Evolutionary conservation across 306 rosid species (phyloP), one percentile per base, ranked within the genome.

Genomic region (Leucaena leucocephala): DNA sequence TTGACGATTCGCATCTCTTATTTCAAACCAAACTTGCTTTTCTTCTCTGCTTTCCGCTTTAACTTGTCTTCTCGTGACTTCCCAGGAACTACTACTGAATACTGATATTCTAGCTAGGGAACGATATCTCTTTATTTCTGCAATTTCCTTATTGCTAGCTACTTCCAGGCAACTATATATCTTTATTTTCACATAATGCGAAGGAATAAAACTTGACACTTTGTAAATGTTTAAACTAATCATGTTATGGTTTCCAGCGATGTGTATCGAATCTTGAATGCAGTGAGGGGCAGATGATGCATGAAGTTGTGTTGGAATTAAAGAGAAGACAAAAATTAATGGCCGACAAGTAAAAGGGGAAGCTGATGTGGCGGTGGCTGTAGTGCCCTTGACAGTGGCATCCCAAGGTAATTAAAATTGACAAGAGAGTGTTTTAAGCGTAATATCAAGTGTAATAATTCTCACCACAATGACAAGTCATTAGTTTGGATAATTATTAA

Each of bases 321-420:
- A 67, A 8, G 36, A 46, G 39, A 42, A 78, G 67, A 57, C 46
- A 86, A 88, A 88, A 89, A 33, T 4, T 61, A 61, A 63, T 88
- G 94, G 89, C 92, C 94, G 94, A 91, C 97, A 91, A 80, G 40
- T 74, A 49, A 81, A 88, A 88, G 82, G 57, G 82, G 77, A 76
- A 78, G 82, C 83, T 76, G 87, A 85, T 83, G 67, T 61, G 93
- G 88, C 27, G 85, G 82, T 54, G 67, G 71, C 87, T 86, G 80
- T 63, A 70, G 74, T 76, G 87, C 86, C 75, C 71, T 77, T 83
- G 45, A 71, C 79, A 83, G 89, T 89, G 87, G 74, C 72, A 40
- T 85, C 72, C 54, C 65, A 43, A 46, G 35, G 49, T 68, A 49
- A 82, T 72, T 71, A 83, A 68, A 64, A 68, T 65, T 85, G 48